phyloP scores from a whole-genome alignment of 2,329 filamentous ascomycete genomes.

The Nectriaceae sp. region DNA sequence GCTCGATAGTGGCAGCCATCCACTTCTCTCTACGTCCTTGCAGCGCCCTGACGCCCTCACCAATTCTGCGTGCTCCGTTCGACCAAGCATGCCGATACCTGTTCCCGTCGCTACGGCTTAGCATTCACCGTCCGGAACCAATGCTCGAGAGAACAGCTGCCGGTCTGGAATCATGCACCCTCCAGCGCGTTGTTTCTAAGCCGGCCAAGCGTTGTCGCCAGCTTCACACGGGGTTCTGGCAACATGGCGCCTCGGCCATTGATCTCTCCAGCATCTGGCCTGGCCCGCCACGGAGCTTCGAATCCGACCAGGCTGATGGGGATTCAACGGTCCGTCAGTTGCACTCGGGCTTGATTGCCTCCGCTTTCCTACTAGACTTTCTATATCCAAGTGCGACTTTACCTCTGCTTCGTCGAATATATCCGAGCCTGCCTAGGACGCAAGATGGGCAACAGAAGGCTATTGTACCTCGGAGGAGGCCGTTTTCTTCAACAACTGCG shows the following conservation, averaged over 20 bases:
- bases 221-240: constrained; percentile 55
- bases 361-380: constrained; percentile 57
- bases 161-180: constrained; percentile 56
- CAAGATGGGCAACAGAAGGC: constrained; percentile 17
- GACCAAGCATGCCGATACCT: constrained; percentile 26
- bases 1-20: not conserved
- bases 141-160: constrained; percentile 62
- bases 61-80: constrained; percentile 7
- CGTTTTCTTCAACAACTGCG: constrained; percentile 28
- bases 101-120: constrained; percentile 14
- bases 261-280: constrained; percentile 49
- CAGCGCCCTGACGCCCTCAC: constrained; percentile 2
- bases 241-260: constrained; percentile 53
- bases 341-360: constrained; percentile 41
- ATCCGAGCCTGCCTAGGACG: constrained; percentile 29
- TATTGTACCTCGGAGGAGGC: constrained; percentile 23
- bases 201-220: constrained; percentile 43
- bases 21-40: not conserved
- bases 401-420: constrained; percentile 43
- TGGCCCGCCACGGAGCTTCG: constrained; percentile 29
- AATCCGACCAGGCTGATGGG: constrained; percentile 20
- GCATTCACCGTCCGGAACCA: constrained; percentile 26
- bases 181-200: constrained; percentile 52
- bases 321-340: constrained; percentile 24
- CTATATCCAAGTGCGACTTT: constrained; percentile 52